Evolutionary conservation across 768 basidiomycete genomes (phyloP).

Genomic region (Leucosporidium scottii): DNA sequence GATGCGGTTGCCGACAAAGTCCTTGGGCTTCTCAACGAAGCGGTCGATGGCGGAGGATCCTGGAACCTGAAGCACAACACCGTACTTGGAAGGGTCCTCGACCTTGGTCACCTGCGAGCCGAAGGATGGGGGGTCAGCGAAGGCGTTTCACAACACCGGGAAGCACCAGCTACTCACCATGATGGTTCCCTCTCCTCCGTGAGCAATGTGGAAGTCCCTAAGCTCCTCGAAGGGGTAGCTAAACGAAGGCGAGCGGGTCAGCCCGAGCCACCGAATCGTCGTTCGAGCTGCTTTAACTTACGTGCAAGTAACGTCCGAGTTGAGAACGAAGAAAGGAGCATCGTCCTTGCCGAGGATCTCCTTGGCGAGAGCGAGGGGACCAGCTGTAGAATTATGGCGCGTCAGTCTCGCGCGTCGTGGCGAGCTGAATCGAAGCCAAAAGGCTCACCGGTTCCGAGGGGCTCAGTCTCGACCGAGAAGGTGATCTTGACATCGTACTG

Average conservation of each 20-base stretch:
- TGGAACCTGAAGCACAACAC: slow-evolving; percentile 48
- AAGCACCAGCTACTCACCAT: slow-evolving; percentile 38
- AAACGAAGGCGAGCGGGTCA: too few species aligned
- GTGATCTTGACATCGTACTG: slow-evolving; percentile 47
- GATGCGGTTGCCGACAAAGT: slow-evolving; percentile 50
- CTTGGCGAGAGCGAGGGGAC: slow-evolving; percentile 47
- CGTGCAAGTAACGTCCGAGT: slow-evolving; percentile 49
- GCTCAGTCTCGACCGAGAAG: slow-evolving; percentile 49
- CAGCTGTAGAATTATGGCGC: slow-evolving; percentile 38
- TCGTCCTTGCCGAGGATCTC: slow-evolving; percentile 49
- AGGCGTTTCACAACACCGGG: not conserved
- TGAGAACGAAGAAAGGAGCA: slow-evolving; percentile 50
- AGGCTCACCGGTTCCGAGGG: slow-evolving; percentile 47
- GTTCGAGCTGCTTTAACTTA: too few species aligned
- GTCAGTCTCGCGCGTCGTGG: not conserved
- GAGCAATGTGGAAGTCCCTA: slow-evolving; percentile 48
- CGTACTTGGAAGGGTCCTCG: slow-evolving; percentile 48
- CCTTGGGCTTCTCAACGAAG: slow-evolving; percentile 50
- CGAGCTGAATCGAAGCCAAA: not conserved
- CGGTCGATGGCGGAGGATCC: slow-evolving; percentile 47
- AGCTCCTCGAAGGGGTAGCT: slow-evolving; percentile 48
- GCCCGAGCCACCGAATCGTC: too few species aligned
- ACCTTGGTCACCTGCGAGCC: slow-evolving; percentile 46
- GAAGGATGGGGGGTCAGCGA: not conserved
- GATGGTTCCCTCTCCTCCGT: slow-evolving; percentile 48